phyloP scores from a whole-genome alignment of 108 stramenopile species.

The Pseudonitzschia delicatissima region DNA sequence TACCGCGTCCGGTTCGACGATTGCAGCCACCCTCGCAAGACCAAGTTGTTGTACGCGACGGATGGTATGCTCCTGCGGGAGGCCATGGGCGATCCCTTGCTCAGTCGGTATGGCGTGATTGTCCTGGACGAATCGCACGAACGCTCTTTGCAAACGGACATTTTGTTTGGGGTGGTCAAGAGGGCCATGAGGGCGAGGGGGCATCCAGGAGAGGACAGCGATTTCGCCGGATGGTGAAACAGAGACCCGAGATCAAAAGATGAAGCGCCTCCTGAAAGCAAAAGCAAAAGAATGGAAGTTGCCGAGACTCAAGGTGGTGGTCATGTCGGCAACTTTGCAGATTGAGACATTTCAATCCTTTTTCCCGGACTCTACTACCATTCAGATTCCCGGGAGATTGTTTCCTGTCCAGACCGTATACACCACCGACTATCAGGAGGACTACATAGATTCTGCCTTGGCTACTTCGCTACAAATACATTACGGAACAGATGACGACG shows the following conservation, averaged over 20 bases:
- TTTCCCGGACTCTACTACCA: conserved; percentile 53
- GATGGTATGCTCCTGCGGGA: conserved; percentile 98
- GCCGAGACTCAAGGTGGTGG: conserved; percentile 81
- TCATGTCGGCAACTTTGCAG: conserved; percentile 98
- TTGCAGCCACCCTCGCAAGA: conserved; percentile 53
- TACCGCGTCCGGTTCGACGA: conserved; percentile 97
- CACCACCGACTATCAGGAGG: conserved; percentile 65
- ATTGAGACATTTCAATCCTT: conserved; percentile 78
- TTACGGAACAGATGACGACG: conserved; percentile 43
- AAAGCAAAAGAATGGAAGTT: conserved; percentile 42
- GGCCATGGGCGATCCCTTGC: conserved; percentile 79
- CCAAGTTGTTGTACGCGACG: conserved; percentile 88
- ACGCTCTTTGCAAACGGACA: conserved; percentile 93
- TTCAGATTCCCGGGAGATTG: conserved; percentile 86
- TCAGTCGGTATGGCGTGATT: conserved; percentile 79
- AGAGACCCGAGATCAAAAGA: conserved; percentile 39
- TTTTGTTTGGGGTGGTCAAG: conserved; percentile 91
- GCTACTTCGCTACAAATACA: conserved; percentile 88
- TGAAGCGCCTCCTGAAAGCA: conserved; percentile 40
- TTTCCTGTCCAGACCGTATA: conserved; percentile 85
- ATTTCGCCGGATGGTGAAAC: no score
- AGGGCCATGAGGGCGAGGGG: conserved; percentile 69
- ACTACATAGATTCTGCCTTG: conserved; percentile 83
- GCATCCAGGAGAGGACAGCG: no score
- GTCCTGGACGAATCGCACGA: conserved; percentile 98